These are phyloP conservation scores for Xylaria polymorpha DNA, from an alignment of 2,329 filamentous ascomycete species.

Conservation along the genomic window DNA sequence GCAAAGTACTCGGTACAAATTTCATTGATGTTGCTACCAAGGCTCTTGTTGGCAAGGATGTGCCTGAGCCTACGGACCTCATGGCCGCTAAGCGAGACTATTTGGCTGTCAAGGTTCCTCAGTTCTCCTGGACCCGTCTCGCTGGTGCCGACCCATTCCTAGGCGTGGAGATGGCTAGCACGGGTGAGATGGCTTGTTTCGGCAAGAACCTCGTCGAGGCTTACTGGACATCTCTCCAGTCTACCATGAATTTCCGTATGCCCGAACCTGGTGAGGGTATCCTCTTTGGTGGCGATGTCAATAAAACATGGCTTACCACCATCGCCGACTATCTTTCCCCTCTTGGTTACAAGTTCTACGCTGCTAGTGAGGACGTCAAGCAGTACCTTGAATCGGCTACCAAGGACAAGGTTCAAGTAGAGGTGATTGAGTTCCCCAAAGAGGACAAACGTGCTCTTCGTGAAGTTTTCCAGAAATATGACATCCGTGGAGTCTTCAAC, in stretches of 20 bases:
- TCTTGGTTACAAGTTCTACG: conserved; percentile 94
- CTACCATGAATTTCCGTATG: conserved; percentile 99
- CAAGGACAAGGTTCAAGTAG: conserved; percentile 76
- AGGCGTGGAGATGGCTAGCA: conserved; percentile 96
- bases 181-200: conserved; percentile 98
- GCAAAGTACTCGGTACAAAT: conserved; percentile 95
- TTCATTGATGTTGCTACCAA: conserved; percentile 97
- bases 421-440: conserved; percentile 96
- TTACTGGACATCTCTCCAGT: conserved; percentile 97
- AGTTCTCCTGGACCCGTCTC: conserved; percentile 98
- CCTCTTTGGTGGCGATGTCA: conserved; percentile 87
- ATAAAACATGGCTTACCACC: conserved; percentile 75
- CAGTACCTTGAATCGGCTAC: conserved; percentile 78
- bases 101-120: conserved; percentile 95
- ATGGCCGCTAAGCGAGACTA: conserved; percentile 93
- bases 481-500: conserved; percentile 97
- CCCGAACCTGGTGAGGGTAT: conserved; percentile 95
- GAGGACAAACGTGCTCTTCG: conserved; percentile 94
- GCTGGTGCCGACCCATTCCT: conserved; percentile 97
- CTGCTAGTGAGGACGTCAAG: conserved; percentile 85
- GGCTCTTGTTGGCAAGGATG: conserved; percentile 85
- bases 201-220: conserved; percentile 95
- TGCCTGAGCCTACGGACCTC: conserved; percentile 86
- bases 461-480: conserved; percentile 96
- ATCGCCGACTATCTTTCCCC: conserved; percentile 90